These are phyloP conservation scores for Heritiera fomes DNA, from an alignment of 345 rosid species.

Conservation along the genomic window DNA sequence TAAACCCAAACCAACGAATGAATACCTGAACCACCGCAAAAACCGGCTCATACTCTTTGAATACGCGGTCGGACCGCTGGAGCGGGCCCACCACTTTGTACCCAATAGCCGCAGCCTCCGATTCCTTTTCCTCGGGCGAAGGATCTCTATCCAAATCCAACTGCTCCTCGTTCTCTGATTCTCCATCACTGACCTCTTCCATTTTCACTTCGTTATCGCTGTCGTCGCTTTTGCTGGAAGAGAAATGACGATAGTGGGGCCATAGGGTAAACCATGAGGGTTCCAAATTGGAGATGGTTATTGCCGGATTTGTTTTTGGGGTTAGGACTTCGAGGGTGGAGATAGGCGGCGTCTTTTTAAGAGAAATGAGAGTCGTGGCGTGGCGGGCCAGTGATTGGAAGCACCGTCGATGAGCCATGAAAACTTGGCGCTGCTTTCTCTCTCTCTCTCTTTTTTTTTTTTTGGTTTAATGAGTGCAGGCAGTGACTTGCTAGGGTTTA, in stretches of 20 bases:
- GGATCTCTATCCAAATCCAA: constrained; percentile 49
- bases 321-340: constrained; percentile 25
- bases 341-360: constrained; percentile 3
- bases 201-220: constrained; percentile 31
- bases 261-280: constrained; percentile 21
- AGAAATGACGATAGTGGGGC: constrained; percentile 44
- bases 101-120: constrained; percentile 81
- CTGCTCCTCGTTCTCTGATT: constrained; percentile 30
- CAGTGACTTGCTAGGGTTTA: constrained; percentile 27
- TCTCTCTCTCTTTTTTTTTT: neutral
- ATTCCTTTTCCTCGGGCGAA: constrained; percentile 68
- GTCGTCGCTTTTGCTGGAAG: constrained; percentile 41
- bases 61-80: constrained; percentile 50
- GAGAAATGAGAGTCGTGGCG: constrained; percentile 33
- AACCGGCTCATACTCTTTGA: constrained; percentile 73
- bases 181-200: constrained; percentile 39
- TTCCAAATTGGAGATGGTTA: constrained; percentile 16
- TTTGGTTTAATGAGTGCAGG: constrained; percentile 18
- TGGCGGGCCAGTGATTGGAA: constrained; percentile 54
- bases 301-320: neutral
- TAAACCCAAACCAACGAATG: neutral
- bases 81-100: constrained; percentile 78
- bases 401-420: constrained; percentile 76
- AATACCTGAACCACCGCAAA: constrained; percentile 90
- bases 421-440: neutral